Evolutionary conservation across 2,329 filamentous ascomycete species (phyloP).

Genomic region (Colletotrichum australisinense): DNA sequence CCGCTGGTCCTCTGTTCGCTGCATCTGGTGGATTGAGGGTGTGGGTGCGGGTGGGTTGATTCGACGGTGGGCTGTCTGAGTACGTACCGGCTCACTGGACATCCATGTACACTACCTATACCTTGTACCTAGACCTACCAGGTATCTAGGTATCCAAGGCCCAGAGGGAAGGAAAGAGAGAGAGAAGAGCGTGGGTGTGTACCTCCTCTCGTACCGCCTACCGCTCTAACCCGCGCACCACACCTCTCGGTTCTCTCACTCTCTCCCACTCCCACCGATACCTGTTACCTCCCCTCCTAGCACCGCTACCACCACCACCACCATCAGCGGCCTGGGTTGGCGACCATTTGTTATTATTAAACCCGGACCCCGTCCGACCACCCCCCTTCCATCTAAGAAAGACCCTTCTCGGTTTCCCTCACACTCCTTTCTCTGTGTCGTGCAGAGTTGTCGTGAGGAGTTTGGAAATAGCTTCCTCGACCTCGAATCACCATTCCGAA

Average conservation of each 20-base stretch:
- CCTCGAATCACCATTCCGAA: constrained; percentile 16
- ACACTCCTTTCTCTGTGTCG: constrained; percentile 36
- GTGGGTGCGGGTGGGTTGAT: constrained; percentile 17
- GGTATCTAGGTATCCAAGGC: neutral
- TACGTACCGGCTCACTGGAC: neutral
- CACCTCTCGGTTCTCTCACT: neutral
- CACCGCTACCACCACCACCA: constrained; percentile 1
- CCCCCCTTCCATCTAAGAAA: constrained; percentile 36
- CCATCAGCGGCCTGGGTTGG: constrained; percentile 19
- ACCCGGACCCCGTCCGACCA: constrained; percentile 39
- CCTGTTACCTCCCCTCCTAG: neutral
- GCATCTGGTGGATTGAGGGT: constrained; percentile 22
- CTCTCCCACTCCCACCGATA: neutral
- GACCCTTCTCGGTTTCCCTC: constrained; percentile 32
- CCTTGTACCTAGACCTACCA: too few relatives aligned
- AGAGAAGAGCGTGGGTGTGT: neutral
- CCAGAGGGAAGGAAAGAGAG: neutral
- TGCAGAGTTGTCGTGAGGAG: constrained; percentile 33
- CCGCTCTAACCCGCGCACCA: constrained; percentile 22
- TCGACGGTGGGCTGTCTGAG: neutral
- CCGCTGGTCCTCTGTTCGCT: constrained; percentile 24
- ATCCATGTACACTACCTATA: too few relatives aligned
- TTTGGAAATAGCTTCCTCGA: constrained; percentile 37
- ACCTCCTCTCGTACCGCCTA: constrained; percentile 3
- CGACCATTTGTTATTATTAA: constrained; percentile 39